phyloP scores from a whole-genome alignment of 1,139 yeast genomes.

The Taphrina flavorubra region DNA sequence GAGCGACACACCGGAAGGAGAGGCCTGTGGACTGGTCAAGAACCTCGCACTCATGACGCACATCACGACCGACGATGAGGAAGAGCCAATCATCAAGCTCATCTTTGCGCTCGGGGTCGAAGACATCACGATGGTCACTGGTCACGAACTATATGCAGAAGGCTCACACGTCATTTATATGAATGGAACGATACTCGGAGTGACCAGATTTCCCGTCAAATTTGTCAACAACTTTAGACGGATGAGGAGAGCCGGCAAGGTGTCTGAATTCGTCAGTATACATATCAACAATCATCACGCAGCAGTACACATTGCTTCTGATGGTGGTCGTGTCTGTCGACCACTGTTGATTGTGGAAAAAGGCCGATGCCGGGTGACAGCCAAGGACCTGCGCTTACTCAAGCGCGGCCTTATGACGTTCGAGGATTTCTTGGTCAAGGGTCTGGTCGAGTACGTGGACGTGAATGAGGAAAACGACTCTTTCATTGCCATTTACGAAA shows the following conservation, averaged over 20 bases:
- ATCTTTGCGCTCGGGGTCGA: constrained; percentile 90
- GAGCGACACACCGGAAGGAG: constrained; percentile 99
- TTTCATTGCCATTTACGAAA: constrained; percentile 86
- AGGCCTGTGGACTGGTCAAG: constrained; percentile 98
- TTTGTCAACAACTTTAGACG: constrained; percentile 80
- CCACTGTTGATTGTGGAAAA: constrained; percentile 86
- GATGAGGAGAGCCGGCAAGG: constrained; percentile 81
- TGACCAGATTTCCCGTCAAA: constrained; percentile 80
- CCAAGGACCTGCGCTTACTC: constrained; percentile 68
- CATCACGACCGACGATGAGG: constrained; percentile 97
- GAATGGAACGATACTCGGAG: constrained; percentile 92
- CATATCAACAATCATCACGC: constrained; percentile 86
- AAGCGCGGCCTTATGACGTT: constrained; percentile 75
- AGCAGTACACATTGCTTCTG: constrained; percentile 97
- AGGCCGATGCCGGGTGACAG: constrained; percentile 71
- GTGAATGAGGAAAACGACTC: constrained; percentile 98
- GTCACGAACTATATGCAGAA: constrained; percentile 75
- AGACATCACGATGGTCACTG: constrained; percentile 75
- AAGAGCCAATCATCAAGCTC: constrained; percentile 76
- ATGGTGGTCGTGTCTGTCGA: constrained; percentile 98
- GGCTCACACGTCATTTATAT: constrained; percentile 84
- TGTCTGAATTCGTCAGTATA: constrained; percentile 89
- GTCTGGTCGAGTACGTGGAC: constrained; percentile 93
- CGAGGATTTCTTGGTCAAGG: constrained; percentile 84
- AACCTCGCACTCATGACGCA: constrained; percentile 98